These are phyloP conservation scores for Lumnitzera racemosa DNA, from an alignment of 345 rosid genomes.

Conservation along the genomic window DNA sequence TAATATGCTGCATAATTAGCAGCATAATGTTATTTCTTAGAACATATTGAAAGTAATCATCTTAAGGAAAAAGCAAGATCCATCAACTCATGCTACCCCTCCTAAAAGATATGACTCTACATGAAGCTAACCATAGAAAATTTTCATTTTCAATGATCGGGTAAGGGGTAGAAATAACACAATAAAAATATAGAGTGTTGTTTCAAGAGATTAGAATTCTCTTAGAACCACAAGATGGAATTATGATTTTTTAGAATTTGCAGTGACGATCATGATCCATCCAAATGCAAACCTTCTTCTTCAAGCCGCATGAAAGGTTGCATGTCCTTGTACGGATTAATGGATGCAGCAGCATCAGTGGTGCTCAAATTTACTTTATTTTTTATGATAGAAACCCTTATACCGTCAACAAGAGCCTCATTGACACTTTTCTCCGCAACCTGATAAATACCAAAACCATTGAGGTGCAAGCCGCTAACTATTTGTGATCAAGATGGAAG, in stretches of 20 bases:
- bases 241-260: no score
- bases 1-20: no score
- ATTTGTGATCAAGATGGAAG: background rate
- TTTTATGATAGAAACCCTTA: slow-evolving; percentile 68
- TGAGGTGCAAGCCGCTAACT: background rate
- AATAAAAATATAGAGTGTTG: background rate
- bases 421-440: slow-evolving; percentile 61
- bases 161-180: background rate
- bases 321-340: slow-evolving; percentile 58
- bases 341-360: slow-evolving; percentile 45
- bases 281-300: slow-evolving; percentile 52
- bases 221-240: no score
- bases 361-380: slow-evolving; percentile 34
- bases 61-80: no score
- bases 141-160: no score
- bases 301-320: slow-evolving; percentile 57
- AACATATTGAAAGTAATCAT: no score
- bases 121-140: no score
- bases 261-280: background rate
- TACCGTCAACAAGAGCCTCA: slow-evolving; percentile 93
- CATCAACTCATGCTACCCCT: no score
- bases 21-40: no score
- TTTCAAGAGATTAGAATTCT: no score
- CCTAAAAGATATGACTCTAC: no score
- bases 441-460: slow-evolving; percentile 26